Evolutionary conservation across 805 yeast species (phyloP), one percentile per base, ranked within the genome.

Genomic region (Ogataea haglerorum): DNA sequence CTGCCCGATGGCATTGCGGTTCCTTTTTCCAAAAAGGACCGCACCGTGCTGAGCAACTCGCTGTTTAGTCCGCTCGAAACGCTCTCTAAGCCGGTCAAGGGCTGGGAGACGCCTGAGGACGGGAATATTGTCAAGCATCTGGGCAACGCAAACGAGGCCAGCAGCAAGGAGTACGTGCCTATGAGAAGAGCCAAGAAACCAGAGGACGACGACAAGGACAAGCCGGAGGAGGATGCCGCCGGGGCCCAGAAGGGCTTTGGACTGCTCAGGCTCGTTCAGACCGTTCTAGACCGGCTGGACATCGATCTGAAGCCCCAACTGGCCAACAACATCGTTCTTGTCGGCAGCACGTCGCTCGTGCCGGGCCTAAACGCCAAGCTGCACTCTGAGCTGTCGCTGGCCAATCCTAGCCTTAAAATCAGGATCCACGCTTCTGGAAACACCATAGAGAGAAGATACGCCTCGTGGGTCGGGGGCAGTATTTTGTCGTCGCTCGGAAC

Each of bases 391-490:
- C 65, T 90, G 39, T 73, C 80, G 22, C 69, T 71, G 38, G 66
- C 73, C 44, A 80, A 89, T 54, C 95, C 96, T 5, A 95, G 95
- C 26, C 70, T 89, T 50, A 90, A 90, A 61, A 80, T 89, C 30
- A 71, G 96, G 57, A 73, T 90, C 24, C 84, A 88, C 51, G 82
- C 95, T 2, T 77, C 83, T 6, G 96, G 96, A 31, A 81, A 80
- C 54, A 61, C 82, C 4, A 72, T 72, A 41, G 96, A 90, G 63
- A 75, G 96, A 57, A 76, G 78, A 49, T 83, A 76, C 57, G 85
- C 88, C 45, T 72, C 91, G 6, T 90, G 96, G 96, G 75, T 90
- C 36, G 97, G 97, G 32, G 96, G 96, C 6, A 82, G 91, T 49
- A 89, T 90, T 27, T 67, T 90, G 41, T 80, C 95, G 5, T 82